Evolutionary conservation across 306 rosid species (phyloP).

Genomic region (barrel medic (Medicago truncatula)): DNA sequence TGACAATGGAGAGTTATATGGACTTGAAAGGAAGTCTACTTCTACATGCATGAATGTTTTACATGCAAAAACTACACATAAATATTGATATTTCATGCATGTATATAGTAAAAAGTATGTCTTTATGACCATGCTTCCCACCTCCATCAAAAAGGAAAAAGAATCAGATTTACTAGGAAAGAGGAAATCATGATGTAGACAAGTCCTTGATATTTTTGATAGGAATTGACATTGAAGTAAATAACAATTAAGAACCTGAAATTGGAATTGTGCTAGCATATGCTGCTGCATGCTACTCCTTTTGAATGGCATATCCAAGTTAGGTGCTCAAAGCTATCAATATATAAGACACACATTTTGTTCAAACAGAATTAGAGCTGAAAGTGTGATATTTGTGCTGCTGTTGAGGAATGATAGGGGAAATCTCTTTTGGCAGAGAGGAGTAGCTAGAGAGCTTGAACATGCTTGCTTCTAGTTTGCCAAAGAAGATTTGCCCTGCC

Average conservation of each 20-base stretch:
- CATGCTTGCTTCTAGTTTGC: slow-evolving; percentile 54
- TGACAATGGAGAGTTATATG: not conserved
- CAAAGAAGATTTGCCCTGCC: slow-evolving; percentile 99
- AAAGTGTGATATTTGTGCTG: slow-evolving; percentile 21
- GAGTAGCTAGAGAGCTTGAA: slow-evolving; percentile 22
- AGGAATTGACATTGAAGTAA: slow-evolving; percentile 30
- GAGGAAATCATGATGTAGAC: slow-evolving; percentile 25
- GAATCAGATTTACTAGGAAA: slow-evolving; percentile 24
- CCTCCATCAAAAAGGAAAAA: slow-evolving; percentile 19
- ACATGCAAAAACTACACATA: slow-evolving; percentile 3
- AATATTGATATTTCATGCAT: slow-evolving; percentile 19
- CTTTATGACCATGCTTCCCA: slow-evolving; percentile 13
- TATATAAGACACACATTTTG: slow-evolving; percentile 35
- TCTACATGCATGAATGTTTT: not conserved
- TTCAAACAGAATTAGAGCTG: slow-evolving; percentile 35
- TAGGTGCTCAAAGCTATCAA: slow-evolving; percentile 46
- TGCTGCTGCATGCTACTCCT: slow-evolving; percentile 43
- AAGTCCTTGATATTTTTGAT: slow-evolving; percentile 27
- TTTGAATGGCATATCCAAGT: slow-evolving; percentile 59
- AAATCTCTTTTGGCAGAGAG: slow-evolving; percentile 70
- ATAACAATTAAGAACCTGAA: slow-evolving; percentile 31
- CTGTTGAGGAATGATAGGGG: slow-evolving; percentile 75
- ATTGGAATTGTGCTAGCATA: slow-evolving; percentile 56
- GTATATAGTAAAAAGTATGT: not conserved
- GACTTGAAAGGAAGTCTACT: too few species aligned